phyloP scores from a whole-genome alignment of 2,329 filamentous ascomycete genomes.

The Simplicillium sp. region DNA sequence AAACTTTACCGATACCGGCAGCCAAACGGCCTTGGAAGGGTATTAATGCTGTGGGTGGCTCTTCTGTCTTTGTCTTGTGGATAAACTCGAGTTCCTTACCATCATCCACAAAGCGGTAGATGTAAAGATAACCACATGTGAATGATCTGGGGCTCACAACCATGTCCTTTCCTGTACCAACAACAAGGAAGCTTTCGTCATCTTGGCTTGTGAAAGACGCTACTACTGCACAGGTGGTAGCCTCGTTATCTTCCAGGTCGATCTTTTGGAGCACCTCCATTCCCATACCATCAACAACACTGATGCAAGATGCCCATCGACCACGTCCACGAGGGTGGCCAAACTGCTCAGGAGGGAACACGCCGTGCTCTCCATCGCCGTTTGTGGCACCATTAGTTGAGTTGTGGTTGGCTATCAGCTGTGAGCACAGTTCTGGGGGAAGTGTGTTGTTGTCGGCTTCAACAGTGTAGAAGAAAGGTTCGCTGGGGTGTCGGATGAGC shows the following conservation, averaged over 20 bases:
- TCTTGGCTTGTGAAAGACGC: slow-evolving; percentile 85
- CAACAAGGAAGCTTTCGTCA: slow-evolving; percentile 81
- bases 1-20: slow-evolving; percentile 71
- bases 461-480: slow-evolving; percentile 86
- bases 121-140: slow-evolving; percentile 75
- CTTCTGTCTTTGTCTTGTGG: slow-evolving; percentile 89
- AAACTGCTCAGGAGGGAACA: slow-evolving; percentile 72
- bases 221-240: slow-evolving; percentile 75
- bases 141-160: slow-evolving; percentile 66
- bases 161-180: slow-evolving; percentile 91
- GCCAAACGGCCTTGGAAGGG: slow-evolving; percentile 85
- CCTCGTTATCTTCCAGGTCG: slow-evolving; percentile 82
- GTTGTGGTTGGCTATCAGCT: slow-evolving; percentile 62
- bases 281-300: slow-evolving; percentile 73
- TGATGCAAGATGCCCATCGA: slow-evolving; percentile 94
- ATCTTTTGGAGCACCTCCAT: slow-evolving; percentile 73
- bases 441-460: slow-evolving; percentile 90
- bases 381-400: slow-evolving; percentile 64
- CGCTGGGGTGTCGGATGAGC: slow-evolving; percentile 78
- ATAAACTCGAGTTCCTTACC: slow-evolving; percentile 89
- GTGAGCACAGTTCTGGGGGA: slow-evolving; percentile 65
- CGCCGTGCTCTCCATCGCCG: slow-evolving; percentile 9
- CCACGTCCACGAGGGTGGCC: slow-evolving; percentile 76
- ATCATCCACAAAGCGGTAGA: slow-evolving; percentile 81
- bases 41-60: slow-evolving; percentile 83